These are phyloP conservation scores for Didymellaceae sp. DNA, from an alignment of 2,329 filamentous ascomycete genomes.

Conservation along the genomic window DNA sequence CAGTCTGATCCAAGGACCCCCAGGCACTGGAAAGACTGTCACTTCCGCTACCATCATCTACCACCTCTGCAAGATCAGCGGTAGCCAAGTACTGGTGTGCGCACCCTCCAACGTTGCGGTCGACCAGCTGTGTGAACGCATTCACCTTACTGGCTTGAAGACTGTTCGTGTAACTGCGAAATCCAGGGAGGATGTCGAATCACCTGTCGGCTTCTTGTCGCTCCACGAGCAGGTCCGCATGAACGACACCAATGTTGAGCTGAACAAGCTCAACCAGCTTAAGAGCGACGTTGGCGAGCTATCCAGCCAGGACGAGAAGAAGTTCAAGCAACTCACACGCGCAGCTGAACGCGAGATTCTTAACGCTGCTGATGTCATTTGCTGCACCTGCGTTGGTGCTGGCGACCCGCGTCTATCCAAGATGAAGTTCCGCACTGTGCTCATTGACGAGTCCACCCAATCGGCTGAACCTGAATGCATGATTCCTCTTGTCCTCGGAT, in stretches of 20 bases:
- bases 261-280: slow-evolving; percentile 89
- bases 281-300: slow-evolving; percentile 92
- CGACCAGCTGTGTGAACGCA: slow-evolving; percentile 96
- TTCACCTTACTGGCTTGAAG: slow-evolving; percentile 92
- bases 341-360: slow-evolving; percentile 94
- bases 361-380: slow-evolving; percentile 94
- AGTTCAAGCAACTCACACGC: slow-evolving; percentile 93
- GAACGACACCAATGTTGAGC: slow-evolving; percentile 93
- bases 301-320: slow-evolving; percentile 96
- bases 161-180: slow-evolving; percentile 98
- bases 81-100: slow-evolving; percentile 92
- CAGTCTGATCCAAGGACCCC: slow-evolving; percentile 94
- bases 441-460: slow-evolving; percentile 98
- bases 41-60: slow-evolving; percentile 99
- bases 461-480: slow-evolving; percentile 98
- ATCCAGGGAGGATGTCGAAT: slow-evolving; percentile 97
- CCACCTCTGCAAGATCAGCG: slow-evolving; percentile 93
- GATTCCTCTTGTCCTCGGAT: slow-evolving; percentile 95
- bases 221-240: slow-evolving; percentile 96
- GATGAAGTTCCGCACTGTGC: slow-evolving; percentile 96
- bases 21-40: slow-evolving; percentile 97
- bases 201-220: slow-evolving; percentile 94
- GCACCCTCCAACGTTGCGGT: slow-evolving; percentile 98
- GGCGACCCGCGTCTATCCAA: slow-evolving; percentile 94
- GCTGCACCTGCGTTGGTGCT: slow-evolving; percentile 97